phyloP scores from a whole-genome alignment of 2,329 filamentous ascomycete species.

The Herpotrichia juniperi region DNA sequence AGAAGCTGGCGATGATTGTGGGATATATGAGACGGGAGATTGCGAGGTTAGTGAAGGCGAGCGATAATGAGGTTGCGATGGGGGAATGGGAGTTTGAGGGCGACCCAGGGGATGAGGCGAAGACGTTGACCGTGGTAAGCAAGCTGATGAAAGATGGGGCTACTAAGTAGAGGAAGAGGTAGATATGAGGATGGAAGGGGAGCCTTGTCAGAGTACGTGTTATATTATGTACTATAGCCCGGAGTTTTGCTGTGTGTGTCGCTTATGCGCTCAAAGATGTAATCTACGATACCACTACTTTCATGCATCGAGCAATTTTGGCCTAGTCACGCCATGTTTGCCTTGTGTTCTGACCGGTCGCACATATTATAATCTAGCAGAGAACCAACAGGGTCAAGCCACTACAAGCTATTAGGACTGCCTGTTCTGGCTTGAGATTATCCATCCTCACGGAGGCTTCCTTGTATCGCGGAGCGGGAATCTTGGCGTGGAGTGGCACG shows the following conservation, averaged over 20 bases:
- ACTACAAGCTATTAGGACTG: too few relatives aligned
- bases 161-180: slow-evolving; percentile 6
- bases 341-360: too few relatives aligned
- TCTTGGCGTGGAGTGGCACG: too few relatives aligned
- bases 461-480: neutral
- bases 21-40: slow-evolving; percentile 67
- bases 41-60: slow-evolving; percentile 58
- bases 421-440: neutral
- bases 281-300: neutral
- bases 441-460: neutral
- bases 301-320: too few relatives aligned
- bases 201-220: neutral
- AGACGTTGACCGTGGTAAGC: slow-evolving; percentile 29
- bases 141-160: slow-evolving; percentile 25
- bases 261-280: neutral
- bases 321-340: too few relatives aligned
- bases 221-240: neutral
- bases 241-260: neutral
- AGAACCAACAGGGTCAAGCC: too few relatives aligned
- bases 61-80: slow-evolving; percentile 58
- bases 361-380: too few relatives aligned
- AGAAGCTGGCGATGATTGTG: slow-evolving; percentile 65
- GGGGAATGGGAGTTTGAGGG: slow-evolving; percentile 58
- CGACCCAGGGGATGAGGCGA: slow-evolving; percentile 48
- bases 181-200: neutral